These are phyloP conservation scores for Puccinia polysora DNA, from an alignment of 1,284 basidiomycete species.

Conservation along the genomic window DNA sequence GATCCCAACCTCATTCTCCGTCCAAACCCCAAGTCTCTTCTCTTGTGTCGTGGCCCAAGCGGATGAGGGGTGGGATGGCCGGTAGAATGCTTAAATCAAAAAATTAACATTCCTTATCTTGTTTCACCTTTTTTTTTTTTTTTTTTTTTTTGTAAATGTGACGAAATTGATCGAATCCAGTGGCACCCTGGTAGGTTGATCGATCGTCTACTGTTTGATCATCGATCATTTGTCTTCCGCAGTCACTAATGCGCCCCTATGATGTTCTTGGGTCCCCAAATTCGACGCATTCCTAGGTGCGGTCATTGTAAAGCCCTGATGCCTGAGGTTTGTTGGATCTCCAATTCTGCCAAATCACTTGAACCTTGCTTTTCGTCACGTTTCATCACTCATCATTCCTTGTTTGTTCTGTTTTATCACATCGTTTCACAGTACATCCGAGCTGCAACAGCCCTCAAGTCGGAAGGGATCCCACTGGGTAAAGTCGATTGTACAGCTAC, in stretches of 20 bases:
- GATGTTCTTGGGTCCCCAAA: conserved; percentile 25
- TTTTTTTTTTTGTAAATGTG: conserved; percentile 48
- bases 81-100: too few species aligned
- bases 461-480: conserved; percentile 80
- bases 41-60: not conserved
- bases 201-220: not conserved
- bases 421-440: conserved; percentile 71
- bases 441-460: conserved; percentile 84
- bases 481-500: conserved; percentile 61
- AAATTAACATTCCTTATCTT: not conserved
- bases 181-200: conserved; percentile 2
- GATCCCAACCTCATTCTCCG: not conserved
- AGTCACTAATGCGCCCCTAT: conserved; percentile 3
- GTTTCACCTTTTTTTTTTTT: not conserved
- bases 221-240: not conserved
- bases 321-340: conserved; percentile 52
- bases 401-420: not conserved
- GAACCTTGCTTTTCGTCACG: conserved; percentile 60
- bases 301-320: conserved; percentile 77
- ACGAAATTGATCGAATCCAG: not conserved
- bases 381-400: not conserved
- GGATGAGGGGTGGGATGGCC: not conserved
- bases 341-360: too few species aligned
- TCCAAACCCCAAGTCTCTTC: conserved; percentile 14
- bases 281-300: conserved; percentile 59